Percentiles rank a stretch among this genome's conserved stretches.
Conservation (phyloP, 2,329 filamentous ascomycete genomes). For the Colletotrichum higginsianum region DNA sequence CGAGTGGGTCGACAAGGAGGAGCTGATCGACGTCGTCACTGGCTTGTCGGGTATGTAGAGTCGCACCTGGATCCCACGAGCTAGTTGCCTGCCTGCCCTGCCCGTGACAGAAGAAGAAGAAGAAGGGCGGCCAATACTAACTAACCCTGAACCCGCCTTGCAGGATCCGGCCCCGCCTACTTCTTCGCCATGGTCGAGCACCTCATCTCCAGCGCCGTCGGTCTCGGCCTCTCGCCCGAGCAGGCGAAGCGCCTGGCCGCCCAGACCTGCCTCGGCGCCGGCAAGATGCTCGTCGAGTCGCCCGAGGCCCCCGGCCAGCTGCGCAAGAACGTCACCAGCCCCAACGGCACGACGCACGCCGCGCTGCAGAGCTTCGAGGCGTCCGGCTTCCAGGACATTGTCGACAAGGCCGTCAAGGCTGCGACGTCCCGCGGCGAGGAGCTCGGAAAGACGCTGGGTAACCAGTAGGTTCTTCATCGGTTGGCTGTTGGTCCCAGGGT, state of each 20-base stretch:
- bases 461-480: constrained; percentile 21
- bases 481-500: background rate
- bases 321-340: constrained; percentile 67
- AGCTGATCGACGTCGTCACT: constrained; percentile 65
- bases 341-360: constrained; percentile 66
- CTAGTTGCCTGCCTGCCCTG: background rate
- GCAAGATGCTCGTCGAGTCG: constrained; percentile 65
- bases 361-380: constrained; percentile 64
- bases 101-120: background rate
- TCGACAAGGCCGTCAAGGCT: constrained; percentile 63
- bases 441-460: constrained; percentile 54
- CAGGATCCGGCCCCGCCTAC: constrained; percentile 67
- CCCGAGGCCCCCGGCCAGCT: constrained; percentile 62
- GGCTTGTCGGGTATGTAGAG: constrained; percentile 59
- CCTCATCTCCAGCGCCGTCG: constrained; percentile 59
- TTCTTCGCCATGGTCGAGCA: constrained; percentile 69
- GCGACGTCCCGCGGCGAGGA: constrained; percentile 60
- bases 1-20: constrained; percentile 66
- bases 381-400: constrained; percentile 58
- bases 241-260: constrained; percentile 65
- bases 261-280: constrained; percentile 67
- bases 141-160: background rate
- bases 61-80: constrained; percentile 36
- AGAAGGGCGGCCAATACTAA: constrained; percentile 3
- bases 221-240: constrained; percentile 61